A percentile compares a stretch with the other conserved stretches of the same genome.
These are phyloP conservation scores for Saccharomyces hybrid DNA, from an alignment of 1,139 yeast species.

Conservation along the genomic window DNA sequence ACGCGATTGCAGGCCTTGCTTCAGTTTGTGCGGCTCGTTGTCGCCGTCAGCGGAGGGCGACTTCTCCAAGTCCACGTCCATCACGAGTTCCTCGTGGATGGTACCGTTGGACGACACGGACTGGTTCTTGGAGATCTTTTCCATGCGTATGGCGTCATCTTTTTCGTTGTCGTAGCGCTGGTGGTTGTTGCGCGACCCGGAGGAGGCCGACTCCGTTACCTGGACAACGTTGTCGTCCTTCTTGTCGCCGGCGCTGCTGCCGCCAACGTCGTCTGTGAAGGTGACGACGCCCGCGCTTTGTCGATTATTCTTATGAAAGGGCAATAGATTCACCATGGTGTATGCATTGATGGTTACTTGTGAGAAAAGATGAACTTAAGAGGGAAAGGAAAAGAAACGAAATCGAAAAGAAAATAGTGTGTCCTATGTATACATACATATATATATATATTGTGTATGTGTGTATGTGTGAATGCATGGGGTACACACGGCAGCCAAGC, in stretches of 20 bases:
- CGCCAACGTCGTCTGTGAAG: neutral
- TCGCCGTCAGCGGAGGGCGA: neutral
- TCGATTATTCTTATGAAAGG: neutral
- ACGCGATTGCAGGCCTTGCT: slow-evolving; percentile 56
- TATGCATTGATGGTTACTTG: neutral
- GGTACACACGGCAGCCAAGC: neutral
- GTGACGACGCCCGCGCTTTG: neutral
- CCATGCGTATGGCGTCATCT: neutral
- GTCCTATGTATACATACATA: too few relatives aligned
- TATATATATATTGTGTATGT: too few relatives aligned
- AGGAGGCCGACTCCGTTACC: neutral
- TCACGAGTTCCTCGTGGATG: neutral
- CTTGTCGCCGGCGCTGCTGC: neutral
- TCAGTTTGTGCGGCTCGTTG: slow-evolving; percentile 25
- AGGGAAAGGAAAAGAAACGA: slow-evolving; percentile 10
- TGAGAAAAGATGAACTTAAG: neutral
- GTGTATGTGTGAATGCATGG: neutral
- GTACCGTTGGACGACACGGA: neutral
- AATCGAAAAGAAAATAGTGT: too few relatives aligned
- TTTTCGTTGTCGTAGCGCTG: neutral
- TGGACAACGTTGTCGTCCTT: neutral
- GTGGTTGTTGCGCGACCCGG: neutral
- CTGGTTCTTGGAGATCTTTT: neutral
- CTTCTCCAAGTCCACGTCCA: neutral
- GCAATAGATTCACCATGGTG: neutral